Base-by-base conservation (phyloP, 2,329 filamentous ascomycete species). In the Cytospora piceicola region DNA sequence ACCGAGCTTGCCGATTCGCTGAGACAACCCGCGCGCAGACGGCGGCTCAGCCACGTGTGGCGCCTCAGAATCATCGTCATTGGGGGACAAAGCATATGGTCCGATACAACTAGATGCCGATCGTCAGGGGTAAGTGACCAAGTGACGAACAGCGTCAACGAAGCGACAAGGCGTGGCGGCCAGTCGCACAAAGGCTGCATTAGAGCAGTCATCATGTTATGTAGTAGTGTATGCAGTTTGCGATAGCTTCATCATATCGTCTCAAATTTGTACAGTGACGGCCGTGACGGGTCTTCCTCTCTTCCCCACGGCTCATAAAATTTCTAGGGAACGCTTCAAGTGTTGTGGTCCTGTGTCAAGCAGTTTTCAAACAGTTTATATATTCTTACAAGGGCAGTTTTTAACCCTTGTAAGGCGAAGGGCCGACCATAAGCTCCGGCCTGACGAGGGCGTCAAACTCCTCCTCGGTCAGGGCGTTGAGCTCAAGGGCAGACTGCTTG, bases 371-470 rank as follows among this genome's bases (percentile, higher is more conserved):
- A 49, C 20, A 22, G 11, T 49, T 24, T 22, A n/a, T 24, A 49
- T 49, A 24, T 49, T n/a, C 24, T 36, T 49, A n/a, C 42, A 22
- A n/a, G n/a, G 9, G n/a, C 42, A 53, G 14, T 20, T 70, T 70
- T 72, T 80, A 83, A 51, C 72, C 75, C 79, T 86, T 85, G 80
- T 86, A 86, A 59, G 82, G 77, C 78, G 88, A 90, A 58, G 94
- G 94, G 67, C 90, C 89, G 75, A 99, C 85, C 94, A 99, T 99
- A 75, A 98, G 86, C 83, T 98, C 94, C 29, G 95, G 95, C 74
- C 89, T 49, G 71, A 99, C 95, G 70, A 96, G 84, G 71, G 87
- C 85, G 79, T 97, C 93, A 76, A 98, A 98, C 76, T 97, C 94
- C 75, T 91, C 92, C 75, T 90, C 88, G 70, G 89, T 94, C 71